Evolutionary conservation across 192 early-diverging fungal species (phyloP).

Genomic region (Backusella parvicylindrica): DNA sequence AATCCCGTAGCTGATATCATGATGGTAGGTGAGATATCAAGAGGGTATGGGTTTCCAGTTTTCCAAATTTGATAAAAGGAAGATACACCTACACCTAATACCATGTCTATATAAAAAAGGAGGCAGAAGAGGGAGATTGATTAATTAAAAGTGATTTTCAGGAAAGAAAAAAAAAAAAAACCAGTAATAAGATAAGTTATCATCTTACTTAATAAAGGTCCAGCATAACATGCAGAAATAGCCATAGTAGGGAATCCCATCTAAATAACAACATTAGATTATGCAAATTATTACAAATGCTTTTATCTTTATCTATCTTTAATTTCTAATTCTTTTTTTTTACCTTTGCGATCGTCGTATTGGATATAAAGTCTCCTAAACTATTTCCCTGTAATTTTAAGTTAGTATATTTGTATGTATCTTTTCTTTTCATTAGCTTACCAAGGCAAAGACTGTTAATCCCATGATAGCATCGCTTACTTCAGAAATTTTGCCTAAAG

Average conservation of each 20-base stretch:
- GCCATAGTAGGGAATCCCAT: slow-evolving; percentile 97
- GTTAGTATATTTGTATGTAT: neutral
- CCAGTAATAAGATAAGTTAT: no score
- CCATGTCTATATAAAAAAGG: slow-evolving; percentile 48
- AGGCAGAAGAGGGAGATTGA: neutral
- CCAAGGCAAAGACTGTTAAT: slow-evolving; percentile 81
- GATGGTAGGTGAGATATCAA: slow-evolving; percentile 63
- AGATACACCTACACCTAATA: slow-evolving; percentile 80
- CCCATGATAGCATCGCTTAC: slow-evolving; percentile 80
- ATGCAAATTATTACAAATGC: neutral
- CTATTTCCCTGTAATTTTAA: slow-evolving; percentile 60
- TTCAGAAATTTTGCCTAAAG: slow-evolving; percentile 70
- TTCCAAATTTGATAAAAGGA: slow-evolving; percentile 54
- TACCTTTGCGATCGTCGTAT: slow-evolving; percentile 78
- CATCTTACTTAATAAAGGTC: slow-evolving; percentile 78
- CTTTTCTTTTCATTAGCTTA: slow-evolving; percentile 21
- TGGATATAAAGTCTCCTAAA: slow-evolving; percentile 87
- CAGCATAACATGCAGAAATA: slow-evolving; percentile 88
- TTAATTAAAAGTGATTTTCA: neutral
- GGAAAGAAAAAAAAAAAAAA: no score
- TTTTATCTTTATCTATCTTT: neutral
- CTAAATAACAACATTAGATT: slow-evolving; percentile 17
- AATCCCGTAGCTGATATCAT: slow-evolving; percentile 65
- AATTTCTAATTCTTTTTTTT: neutral
- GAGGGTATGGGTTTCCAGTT: slow-evolving; percentile 41